A percentile compares a stretch with the other conserved stretches of the same genome.
Conservation (phyloP, 805 yeast genomes). For the Ogataea saltuana region DNA sequence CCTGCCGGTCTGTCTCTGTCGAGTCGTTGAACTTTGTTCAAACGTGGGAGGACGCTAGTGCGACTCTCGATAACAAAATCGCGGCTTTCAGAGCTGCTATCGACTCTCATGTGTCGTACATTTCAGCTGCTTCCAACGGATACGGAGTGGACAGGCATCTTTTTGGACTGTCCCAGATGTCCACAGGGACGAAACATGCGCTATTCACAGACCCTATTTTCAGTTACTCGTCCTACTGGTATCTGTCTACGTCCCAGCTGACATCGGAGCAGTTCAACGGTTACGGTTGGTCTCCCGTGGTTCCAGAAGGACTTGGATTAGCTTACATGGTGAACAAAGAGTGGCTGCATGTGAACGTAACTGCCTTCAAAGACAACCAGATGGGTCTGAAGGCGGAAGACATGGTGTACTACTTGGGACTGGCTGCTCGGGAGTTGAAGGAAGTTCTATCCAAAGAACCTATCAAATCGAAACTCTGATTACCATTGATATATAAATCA, state of each 20-base stretch:
- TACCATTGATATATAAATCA: background rate
- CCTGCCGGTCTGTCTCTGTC: constrained; percentile 79
- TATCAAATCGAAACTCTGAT: constrained; percentile 30
- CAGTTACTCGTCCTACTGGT: constrained; percentile 81
- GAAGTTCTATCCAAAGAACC: constrained; percentile 48
- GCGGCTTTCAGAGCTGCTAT: constrained; percentile 71
- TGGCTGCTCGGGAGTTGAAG: constrained; percentile 80
- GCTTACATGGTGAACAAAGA: constrained; percentile 91
- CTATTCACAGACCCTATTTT: constrained; percentile 76
- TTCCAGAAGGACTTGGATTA: constrained; percentile 89
- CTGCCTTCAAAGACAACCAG: constrained; percentile 64
- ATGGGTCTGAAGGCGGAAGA: constrained; percentile 55
- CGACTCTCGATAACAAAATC: constrained; percentile 56
- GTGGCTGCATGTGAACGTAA: constrained; percentile 82
- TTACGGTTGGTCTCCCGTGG: constrained; percentile 95
- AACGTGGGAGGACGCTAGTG: constrained; percentile 63
- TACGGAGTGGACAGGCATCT: constrained; percentile 92
- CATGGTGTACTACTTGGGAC: constrained; percentile 66
- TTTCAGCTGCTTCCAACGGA: constrained; percentile 79
- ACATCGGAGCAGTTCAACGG: constrained; percentile 84
- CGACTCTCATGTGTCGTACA: constrained; percentile 70
- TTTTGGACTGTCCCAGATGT: constrained; percentile 79
- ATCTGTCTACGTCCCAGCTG: constrained; percentile 83
- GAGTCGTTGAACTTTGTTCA: constrained; percentile 71
- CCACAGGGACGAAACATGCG: constrained; percentile 61